Evolutionary conservation across 2,329 filamentous ascomycete species (phyloP).

Genomic region (Arthrobotrys entomopaga): DNA sequence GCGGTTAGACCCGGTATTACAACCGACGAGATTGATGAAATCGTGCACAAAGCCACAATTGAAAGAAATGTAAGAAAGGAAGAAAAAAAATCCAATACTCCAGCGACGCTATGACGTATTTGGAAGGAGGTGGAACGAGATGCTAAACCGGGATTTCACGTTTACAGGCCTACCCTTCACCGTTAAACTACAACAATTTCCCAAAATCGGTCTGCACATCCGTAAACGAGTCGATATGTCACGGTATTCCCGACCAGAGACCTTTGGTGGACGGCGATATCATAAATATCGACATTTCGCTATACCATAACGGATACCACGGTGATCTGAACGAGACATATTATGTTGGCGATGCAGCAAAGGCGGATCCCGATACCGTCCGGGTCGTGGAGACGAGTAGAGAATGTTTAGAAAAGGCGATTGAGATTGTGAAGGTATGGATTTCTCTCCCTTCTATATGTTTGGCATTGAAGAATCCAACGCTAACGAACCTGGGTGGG

Average conservation of each 20-base stretch:
- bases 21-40: conserved; percentile 92
- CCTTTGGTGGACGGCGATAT: conserved; percentile 91
- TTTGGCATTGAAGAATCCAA: neutral
- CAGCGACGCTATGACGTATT: neutral
- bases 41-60: conserved; percentile 93
- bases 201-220: conserved; percentile 98
- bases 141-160: conserved; percentile 46
- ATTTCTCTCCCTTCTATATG: neutral
- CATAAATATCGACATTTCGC: conserved; percentile 92
- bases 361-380: conserved; percentile 83
- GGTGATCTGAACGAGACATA: conserved; percentile 98
- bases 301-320: conserved; percentile 95
- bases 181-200: conserved; percentile 94
- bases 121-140: conserved; percentile 6
- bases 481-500: neutral
- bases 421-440: conserved; percentile 78
- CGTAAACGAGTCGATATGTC: conserved; percentile 96
- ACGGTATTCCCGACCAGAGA: conserved; percentile 94
- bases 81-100: neutral
- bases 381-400: conserved; percentile 89
- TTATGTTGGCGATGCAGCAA: conserved; percentile 90
- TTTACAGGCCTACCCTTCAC: conserved; percentile 86
- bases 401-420: conserved; percentile 89
- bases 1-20: conserved; percentile 90
- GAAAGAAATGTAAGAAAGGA: conserved; percentile 80